These are phyloP conservation scores for Incumbomyces lentus DNA, from an alignment of 2,329 filamentous ascomycete species.

Conservation along the genomic window DNA sequence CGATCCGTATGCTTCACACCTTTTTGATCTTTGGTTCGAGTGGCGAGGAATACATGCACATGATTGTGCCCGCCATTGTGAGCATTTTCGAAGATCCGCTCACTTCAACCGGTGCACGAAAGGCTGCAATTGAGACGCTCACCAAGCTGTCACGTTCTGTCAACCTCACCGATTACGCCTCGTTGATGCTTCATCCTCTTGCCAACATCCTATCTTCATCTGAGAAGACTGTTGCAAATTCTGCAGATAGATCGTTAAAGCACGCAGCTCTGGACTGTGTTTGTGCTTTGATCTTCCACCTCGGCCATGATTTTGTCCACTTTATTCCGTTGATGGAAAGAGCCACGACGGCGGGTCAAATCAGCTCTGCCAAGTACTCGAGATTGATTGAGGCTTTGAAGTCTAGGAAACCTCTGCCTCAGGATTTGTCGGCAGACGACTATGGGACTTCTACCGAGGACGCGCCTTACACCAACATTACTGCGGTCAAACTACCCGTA, in stretches of 20 bases:
- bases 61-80: conserved; percentile 93
- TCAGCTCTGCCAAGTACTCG: conserved; percentile 84
- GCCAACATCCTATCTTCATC: conserved; percentile 50
- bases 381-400: conserved; percentile 85
- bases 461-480: conserved; percentile 24
- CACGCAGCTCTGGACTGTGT: conserved; percentile 83
- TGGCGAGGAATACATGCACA: conserved; percentile 96
- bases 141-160: conserved; percentile 91
- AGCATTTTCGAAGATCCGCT: conserved; percentile 83
- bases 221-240: conserved; percentile 45
- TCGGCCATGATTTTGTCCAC: conserved; percentile 89
- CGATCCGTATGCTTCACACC: conserved; percentile 83
- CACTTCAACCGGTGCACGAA: conserved; percentile 68
- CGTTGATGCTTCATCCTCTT: conserved; percentile 90
- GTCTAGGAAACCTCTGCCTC: conserved; percentile 88
- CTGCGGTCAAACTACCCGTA: conserved; percentile 80
- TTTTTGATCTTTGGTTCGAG: conserved; percentile 94
- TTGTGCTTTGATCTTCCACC: conserved; percentile 88
- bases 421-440: conserved; percentile 81
- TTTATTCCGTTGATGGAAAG: conserved; percentile 93
- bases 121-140: conserved; percentile 85
- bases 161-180: conserved; percentile 93
- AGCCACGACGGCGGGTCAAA: conserved; percentile 63
- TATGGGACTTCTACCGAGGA: conserved; percentile 74
- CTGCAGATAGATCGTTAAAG: conserved; percentile 60